These are phyloP conservation scores for Verticillium dahliae DNA, from an alignment of 2,329 filamentous ascomycete genomes.

Conservation along the genomic window DNA sequence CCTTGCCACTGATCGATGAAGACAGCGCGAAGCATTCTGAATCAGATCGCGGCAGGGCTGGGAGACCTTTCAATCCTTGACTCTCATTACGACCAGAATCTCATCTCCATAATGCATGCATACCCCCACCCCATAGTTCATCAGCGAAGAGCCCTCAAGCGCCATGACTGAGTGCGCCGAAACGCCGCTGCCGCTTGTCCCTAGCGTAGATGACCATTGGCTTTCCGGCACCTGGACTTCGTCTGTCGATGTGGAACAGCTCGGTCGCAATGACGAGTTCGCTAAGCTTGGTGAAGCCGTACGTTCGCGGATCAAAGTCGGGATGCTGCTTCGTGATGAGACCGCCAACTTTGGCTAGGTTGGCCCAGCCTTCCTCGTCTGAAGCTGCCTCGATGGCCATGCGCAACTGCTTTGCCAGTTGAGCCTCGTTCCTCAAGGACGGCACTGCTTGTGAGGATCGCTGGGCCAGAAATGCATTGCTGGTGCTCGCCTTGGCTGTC, in stretches of 20 bases:
- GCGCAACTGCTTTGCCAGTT: neutral
- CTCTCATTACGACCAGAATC: too few relatives aligned
- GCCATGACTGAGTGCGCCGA: too few relatives aligned
- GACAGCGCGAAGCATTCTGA: too few relatives aligned
- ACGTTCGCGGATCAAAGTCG: constrained; percentile 22
- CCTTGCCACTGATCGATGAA: too few relatives aligned
- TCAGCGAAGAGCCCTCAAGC: too few relatives aligned
- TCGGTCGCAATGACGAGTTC: neutral
- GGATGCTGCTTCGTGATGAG: constrained; percentile 18
- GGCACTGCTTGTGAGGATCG: neutral
- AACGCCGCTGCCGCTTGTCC: neutral
- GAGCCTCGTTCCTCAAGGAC: neutral
- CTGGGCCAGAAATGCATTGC: neutral
- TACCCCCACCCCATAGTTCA: too few relatives aligned
- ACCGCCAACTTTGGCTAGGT: constrained; percentile 17
- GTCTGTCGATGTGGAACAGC: neutral
- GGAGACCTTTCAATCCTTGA: too few relatives aligned
- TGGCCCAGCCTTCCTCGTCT: constrained; percentile 20
- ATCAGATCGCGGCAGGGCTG: too few relatives aligned
- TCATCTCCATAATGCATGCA: too few relatives aligned
- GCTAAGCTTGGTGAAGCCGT: constrained; percentile 14
- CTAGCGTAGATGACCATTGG: neutral
- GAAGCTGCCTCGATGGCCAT: constrained; percentile 13
- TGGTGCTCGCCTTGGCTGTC: neutral
- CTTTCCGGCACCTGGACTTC: constrained; percentile 1